Evolutionary conservation across 2,329 filamentous ascomycete genomes (phyloP), one percentile per base, ranked within the genome.

Genomic region (Paecilomyces sp.): DNA sequence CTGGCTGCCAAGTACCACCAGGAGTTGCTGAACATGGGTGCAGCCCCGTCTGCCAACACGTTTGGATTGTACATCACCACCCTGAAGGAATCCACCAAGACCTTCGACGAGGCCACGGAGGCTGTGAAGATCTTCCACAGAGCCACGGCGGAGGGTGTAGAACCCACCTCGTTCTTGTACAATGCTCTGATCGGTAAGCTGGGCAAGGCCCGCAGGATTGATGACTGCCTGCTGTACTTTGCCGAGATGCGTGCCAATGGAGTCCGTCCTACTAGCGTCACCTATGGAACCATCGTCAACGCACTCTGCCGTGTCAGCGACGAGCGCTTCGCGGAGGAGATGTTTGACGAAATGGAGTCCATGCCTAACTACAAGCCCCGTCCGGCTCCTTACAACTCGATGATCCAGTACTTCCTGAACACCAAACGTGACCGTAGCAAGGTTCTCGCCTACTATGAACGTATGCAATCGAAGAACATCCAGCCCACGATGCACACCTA

Each of bases 11-110:
- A 91, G 67, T 97, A 89, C 75, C 94, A 97, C 72, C 88, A 94
- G 74, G 91, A 99, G 74, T 83, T 99, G 66, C 82, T 96, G 55
- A 88, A 91, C 62, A 94, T 97, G 81, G 93, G 93, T 55, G 87
- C 90, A 61, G 88, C 92, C 9, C 94, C 94, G 15, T 96, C 93
- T 2, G 94, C 94, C 52, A 99, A 99, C 80, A 99, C 94, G 0
- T 99, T 95, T 67, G 94, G 94, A 61, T 85, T 99, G 18, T 99
- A 97, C 82, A 99, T 99, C 77, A 97, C 95, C n/a, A 97, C 93
- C 1, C 82, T 99, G 62, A 97, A 97, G 80, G 93, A 96, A 71
- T 96, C 91, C 0, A 91, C 91, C 65, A 96, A 96, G 84, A 97
- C 92, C 0, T 97, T 97, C 65, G 94, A 99, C 70, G 94, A 99